Conservation (phyloP, 495 filamentous ascomycete genomes). For the Hypoxylon crocopeplum region DNA sequence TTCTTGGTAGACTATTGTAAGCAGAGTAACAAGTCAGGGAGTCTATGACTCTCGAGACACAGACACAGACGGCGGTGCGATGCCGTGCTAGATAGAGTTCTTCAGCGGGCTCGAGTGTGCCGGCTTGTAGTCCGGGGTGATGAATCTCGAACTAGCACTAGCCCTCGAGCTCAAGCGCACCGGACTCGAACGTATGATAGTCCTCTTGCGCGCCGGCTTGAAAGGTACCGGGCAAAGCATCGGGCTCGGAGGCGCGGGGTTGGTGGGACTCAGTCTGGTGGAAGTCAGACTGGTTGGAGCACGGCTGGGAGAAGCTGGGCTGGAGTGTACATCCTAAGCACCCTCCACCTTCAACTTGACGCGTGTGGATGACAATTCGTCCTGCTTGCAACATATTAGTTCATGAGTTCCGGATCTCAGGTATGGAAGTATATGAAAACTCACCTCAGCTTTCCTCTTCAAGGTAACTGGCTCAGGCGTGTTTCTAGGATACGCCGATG, state of each 20-base stretch:
- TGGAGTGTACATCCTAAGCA: constrained; percentile 22
- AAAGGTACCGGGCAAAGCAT: too few relatives aligned
- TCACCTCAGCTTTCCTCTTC: constrained; percentile 79
- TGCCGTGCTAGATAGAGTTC: constrained; percentile 1
- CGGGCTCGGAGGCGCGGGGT: too few relatives aligned
- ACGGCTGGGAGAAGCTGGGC: neutral
- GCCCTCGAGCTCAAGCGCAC: neutral
- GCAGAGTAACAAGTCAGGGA: too few relatives aligned
- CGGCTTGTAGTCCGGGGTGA: neutral
- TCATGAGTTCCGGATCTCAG: neutral
- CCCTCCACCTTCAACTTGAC: constrained; percentile 39
- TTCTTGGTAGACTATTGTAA: neutral
- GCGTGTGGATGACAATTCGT: constrained; percentile 38
- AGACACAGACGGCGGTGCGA: too few relatives aligned
- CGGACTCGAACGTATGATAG: neutral
- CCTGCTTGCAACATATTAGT: constrained; percentile 42
- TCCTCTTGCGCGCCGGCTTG: too few relatives aligned
- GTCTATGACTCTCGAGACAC: too few relatives aligned
- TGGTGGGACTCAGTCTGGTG: neutral
- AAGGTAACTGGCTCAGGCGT: constrained; percentile 74
- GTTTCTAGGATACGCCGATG: constrained; percentile 50
- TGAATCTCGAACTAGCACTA: too few relatives aligned
- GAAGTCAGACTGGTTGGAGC: neutral
- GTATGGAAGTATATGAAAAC: constrained; percentile 30
- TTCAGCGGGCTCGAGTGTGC: constrained; percentile 8